Evolutionary conservation across 2,329 filamentous ascomycete species (phyloP).

Genomic region (Fusarium sulawesiense): DNA sequence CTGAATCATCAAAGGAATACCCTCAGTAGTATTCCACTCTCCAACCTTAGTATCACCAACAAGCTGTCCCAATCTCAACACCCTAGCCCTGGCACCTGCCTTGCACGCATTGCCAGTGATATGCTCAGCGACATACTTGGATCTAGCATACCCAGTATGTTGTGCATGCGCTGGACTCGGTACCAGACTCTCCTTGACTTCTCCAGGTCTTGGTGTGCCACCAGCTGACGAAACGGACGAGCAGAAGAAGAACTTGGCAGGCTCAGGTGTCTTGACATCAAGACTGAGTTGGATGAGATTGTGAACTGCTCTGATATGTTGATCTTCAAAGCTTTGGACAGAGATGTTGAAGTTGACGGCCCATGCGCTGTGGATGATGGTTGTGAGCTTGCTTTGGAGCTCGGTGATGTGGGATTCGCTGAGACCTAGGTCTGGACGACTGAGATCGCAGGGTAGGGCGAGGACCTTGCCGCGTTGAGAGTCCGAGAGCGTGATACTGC

Average conservation of each 20-base stretch:
- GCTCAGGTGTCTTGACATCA: not conserved
- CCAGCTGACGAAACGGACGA: constrained; percentile 56
- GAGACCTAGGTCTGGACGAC: constrained; percentile 33
- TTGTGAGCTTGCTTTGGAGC: constrained; percentile 51
- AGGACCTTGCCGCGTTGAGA: constrained; percentile 43
- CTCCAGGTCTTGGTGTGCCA: constrained; percentile 48
- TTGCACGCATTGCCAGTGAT: constrained; percentile 51
- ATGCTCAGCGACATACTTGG: constrained; percentile 55
- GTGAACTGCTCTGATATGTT: constrained; percentile 58
- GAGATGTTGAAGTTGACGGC: constrained; percentile 67
- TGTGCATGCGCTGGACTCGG: constrained; percentile 53
- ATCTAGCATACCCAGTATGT: constrained; percentile 57
- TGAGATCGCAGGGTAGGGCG: constrained; percentile 36
- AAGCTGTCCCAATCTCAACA: constrained; percentile 63
- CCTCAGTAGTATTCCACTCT: constrained; percentile 64
- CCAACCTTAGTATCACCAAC: constrained; percentile 60
- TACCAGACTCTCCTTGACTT: constrained; percentile 51
- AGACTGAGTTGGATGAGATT: constrained; percentile 58
- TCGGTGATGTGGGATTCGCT: constrained; percentile 43
- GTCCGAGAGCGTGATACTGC: constrained; percentile 2
- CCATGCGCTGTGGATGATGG: constrained; percentile 64
- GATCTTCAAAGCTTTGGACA: constrained; percentile 60
- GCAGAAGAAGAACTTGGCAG: constrained; percentile 60
- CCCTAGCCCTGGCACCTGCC: constrained; percentile 44
- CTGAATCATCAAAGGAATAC: constrained; percentile 64